Base-by-base conservation (phyloP, 148 eudicot species). In the Persicaria maculosa region DNA sequence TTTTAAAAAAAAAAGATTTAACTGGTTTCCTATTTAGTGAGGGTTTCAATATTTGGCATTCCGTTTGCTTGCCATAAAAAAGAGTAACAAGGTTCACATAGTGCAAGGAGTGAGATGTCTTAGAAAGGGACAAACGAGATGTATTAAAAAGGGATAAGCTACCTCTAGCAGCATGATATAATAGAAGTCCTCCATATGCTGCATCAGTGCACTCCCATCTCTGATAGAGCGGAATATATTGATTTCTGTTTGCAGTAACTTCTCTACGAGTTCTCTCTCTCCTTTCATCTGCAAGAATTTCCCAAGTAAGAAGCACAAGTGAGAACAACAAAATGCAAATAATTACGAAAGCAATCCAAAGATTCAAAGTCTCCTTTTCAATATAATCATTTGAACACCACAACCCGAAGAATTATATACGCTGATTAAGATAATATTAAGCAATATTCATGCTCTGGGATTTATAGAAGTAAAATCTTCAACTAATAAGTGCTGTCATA, bases 171-270 rank as follows among this genome's bases (percentile, higher is more conserved):
- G 84, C 44, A 93, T 61, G 69, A 94, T 85, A 76, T 94, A 94
- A 75, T 94, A 92, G 80, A 94, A 94, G 78, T 94, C 98, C 76
- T 94, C 98, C 98, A 94, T 94, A 72, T 94, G 98, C 81, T 94
- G 98, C 98, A 94, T 94, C 72, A 94, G 83, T 77, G 91, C 97
- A 78, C 89, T 94, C 67, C 98, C 97, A 79, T 95, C 98, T 82
- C 97, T 86, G 74, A 95, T 92, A 16, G 97, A 65, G 5, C 82
- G 97, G 80, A 95, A 95, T 58, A 95, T 87, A 76, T 92, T 95
- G 50, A 95, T 92, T 79, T 95, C 97, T 7, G 98, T 95, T 80
- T 92, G 94, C 77, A 95, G 77, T 81, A 95, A 86, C 77, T 88
- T 90, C 81, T 95, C 96, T 7, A 95, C 69, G 36, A 95, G 91